Base-by-base conservation (phyloP, 23 red algal genomes). In the Gracilaria gracilis region DNA sequence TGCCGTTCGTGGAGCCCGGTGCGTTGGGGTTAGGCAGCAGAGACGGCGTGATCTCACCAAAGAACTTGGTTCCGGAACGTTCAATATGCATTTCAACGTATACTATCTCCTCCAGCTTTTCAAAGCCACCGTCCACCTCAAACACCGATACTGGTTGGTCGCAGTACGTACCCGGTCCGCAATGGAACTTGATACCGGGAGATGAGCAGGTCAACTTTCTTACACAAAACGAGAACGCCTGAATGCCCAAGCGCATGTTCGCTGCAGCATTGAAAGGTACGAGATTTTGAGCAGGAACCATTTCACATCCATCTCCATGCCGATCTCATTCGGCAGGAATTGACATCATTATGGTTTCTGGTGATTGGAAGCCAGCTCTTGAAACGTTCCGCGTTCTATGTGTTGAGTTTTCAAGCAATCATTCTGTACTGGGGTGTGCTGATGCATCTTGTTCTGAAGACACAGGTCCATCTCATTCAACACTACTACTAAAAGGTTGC, bases 101-200 rank as follows among this genome's bases (percentile, higher is more conserved):
- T 74, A 98, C 90, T 80, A 98, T 94, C 81, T 98, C 96, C 51
- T 98, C 96, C 20, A 98, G 77, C 69, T 98, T 98, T 28, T 93
- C 96, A 75, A 98, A 95, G 20, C 85, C 88, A 66, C 96, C 96
- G 66, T 98, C 96, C 47, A 95, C 90, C 89, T 98, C 96, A 49
- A 98, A 87, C 39, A 95, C 78, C 39, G 83, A 93, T 37, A 98
- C 93, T 35, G 93, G 89, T 53, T 93, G 74, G 54, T 90, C 94
- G 70, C 55, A 98, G 87, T 94, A 98, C 11, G 74, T 90, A 50
- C 95, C 96, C 23, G 96, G 96, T 61, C 96, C 96, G 85, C 94
- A 98, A 62, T 91, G 96, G 96, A 98, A 98, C 69, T 95, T 95
- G 73, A 98, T 98, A 9, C 96, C 96, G 16, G 96, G 96, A 71